Evolutionary conservation across 2,329 filamentous ascomycete genomes (phyloP), one percentile per base, ranked within the genome.

Genomic region (Fusarium sp.): DNA sequence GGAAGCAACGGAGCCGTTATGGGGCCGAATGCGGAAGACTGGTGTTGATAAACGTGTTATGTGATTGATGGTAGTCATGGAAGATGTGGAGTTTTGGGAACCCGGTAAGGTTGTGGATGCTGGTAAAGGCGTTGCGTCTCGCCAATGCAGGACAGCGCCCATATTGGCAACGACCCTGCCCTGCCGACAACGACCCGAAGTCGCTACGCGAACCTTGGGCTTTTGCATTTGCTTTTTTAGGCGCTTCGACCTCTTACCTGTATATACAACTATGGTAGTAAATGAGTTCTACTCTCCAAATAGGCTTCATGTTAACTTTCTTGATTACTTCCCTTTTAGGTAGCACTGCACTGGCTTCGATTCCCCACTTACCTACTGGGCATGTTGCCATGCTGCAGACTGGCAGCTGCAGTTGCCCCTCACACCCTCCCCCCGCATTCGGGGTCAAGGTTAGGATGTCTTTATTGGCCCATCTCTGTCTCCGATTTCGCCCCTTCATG

Each of bases 391-490:
- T 44, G 46, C 24, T 58, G 49, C 43, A 57, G 33, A 21, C 28
- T 62, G 43, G 58, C 58, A 68, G 63, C 60, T 62, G 60, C 61
- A 62, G 53, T 22, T 65, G 63, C 66, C 69, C 71, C 71, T 71
- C 70, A 60, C 28, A 55, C 34, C n/a, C n/a, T 15, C 56, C 57
- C 71, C 72, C 70, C 70, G 72, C 72, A 74, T 72, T 74, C 59
- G 62, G 72, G 72, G 72, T 72, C 47, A 46, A 33, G 13, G 34
- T 55, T 26, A 42, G 28, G 19, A 45, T 19, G 17, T 31, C 22
- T 36, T 62, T 26, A 73, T 74, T 74, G 65, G 72, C 17, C 15
- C 33, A 51, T 40, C 39, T 45, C 44, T 43, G 22, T 17, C 28
- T 51, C n/a, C 43, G 47, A 54, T 26, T 34, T 57, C 44, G 51